phyloP scores from a whole-genome alignment of 768 basidiomycete species.

The Coprinopsis strossmayeri region DNA sequence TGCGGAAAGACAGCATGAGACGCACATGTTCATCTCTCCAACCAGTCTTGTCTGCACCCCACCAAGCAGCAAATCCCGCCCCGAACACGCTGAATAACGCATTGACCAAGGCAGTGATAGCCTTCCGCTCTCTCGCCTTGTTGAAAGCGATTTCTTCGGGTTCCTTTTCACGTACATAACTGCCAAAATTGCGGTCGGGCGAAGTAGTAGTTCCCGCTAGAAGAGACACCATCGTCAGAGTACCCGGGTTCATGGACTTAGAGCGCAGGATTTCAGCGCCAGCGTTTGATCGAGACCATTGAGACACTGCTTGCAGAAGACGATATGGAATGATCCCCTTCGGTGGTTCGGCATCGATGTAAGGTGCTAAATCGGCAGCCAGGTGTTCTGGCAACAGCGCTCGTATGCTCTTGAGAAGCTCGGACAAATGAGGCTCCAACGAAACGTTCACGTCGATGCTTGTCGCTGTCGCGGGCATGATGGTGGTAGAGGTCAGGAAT shows the following conservation, averaged over 20 bases:
- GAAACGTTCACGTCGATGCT: conserved; percentile 49
- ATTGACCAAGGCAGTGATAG: conserved; percentile 66
- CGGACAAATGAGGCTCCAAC: conserved; percentile 56
- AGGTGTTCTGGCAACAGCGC: conserved; percentile 40
- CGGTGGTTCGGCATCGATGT: conserved; percentile 27
- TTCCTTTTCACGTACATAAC: conserved; percentile 37
- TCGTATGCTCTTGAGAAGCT: conserved; percentile 38
- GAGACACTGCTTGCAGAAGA: conserved; percentile 51
- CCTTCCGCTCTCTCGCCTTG: conserved; percentile 50
- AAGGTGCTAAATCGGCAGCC: conserved; percentile 32
- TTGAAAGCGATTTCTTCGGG: conserved; percentile 41
- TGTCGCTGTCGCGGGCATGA: conserved; percentile 18
- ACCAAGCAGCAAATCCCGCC: conserved; percentile 65
- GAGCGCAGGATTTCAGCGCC: conserved; percentile 34
- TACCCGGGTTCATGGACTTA: conserved; percentile 39
- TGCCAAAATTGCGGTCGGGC: conserved; percentile 64
- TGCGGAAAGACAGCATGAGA: conserved; percentile 9
- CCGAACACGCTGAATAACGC: conserved; percentile 63
- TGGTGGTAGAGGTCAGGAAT: conserved; percentile 11
- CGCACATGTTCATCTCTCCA: conserved; percentile 77
- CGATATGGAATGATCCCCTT: conserved; percentile 55
- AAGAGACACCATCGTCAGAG: conserved; percentile 67
- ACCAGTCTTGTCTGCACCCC: conserved; percentile 56
- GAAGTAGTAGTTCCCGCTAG: conserved; percentile 77
- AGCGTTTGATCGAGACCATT: conserved; percentile 56